phyloP scores from a whole-genome alignment of 306 rosid genomes.

The Begonia peltatifolia region DNA sequence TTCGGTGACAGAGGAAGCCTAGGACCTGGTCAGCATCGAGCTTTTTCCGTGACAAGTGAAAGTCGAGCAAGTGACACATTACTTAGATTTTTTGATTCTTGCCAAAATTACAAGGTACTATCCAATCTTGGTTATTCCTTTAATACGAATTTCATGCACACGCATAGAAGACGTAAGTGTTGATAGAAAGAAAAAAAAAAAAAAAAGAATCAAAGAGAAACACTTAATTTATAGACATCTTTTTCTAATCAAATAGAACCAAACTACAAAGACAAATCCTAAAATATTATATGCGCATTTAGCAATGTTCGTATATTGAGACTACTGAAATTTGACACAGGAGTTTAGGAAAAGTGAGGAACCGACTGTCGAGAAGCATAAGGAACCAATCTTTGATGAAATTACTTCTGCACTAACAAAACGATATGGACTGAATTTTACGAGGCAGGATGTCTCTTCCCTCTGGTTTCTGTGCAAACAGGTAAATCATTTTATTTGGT shows the following conservation, averaged over 20 bases:
- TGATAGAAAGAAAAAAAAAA: too few species aligned
- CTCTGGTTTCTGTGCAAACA: slow-evolving; percentile 96
- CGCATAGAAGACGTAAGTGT: too few species aligned
- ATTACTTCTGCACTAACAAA: slow-evolving; percentile 38
- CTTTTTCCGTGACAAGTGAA: slow-evolving; percentile 78
- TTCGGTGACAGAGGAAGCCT: slow-evolving; percentile 68
- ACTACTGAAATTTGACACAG: slow-evolving; percentile 25
- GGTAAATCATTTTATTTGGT: slow-evolving; percentile 22
- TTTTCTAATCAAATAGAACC: too few species aligned
- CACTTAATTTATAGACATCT: too few species aligned
- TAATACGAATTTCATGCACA: too few species aligned
- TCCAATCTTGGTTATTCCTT: not conserved
- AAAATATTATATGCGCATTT: too few species aligned
- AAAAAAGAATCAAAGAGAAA: too few species aligned
- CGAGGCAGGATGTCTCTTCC: slow-evolving; percentile 54
- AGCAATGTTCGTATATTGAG: not conserved
- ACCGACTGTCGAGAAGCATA: slow-evolving; percentile 63
- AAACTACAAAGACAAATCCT: too few species aligned
- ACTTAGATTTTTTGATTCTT: slow-evolving; percentile 67
- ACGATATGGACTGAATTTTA: slow-evolving; percentile 59
- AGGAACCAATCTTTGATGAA: slow-evolving; percentile 59
- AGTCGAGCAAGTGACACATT: slow-evolving; percentile 67
- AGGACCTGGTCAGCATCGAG: slow-evolving; percentile 61
- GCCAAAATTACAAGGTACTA: slow-evolving; percentile 70
- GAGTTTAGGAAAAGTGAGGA: slow-evolving; percentile 48